Evolutionary conservation across 176 grass and related monocot species (phyloP), one percentile per base, ranked within the genome.

Genomic region (Otatea glauca): DNA sequence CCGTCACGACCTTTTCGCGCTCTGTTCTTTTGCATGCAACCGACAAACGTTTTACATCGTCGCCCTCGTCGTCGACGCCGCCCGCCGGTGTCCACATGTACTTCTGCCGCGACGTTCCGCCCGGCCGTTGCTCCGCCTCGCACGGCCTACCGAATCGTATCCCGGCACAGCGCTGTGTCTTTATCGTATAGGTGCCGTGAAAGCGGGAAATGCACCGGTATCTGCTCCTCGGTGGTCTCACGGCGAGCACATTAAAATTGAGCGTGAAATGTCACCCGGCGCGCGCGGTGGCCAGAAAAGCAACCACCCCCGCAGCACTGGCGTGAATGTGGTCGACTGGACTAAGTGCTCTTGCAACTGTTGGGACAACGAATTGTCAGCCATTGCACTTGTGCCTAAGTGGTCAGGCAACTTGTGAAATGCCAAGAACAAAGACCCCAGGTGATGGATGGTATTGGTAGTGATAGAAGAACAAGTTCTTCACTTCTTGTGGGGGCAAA

Each of bases 271-370:
- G 59, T 3, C 56, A 83, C 42, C 42, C n/a, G 53, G 45, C 6
- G 59, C 18, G 67, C 34, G 45, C 51, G 18, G 43, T 34, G 78
- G 66, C 25, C 65, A 65, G 83, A 58, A 66, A 83, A 13, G 37
- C 66, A 83, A 58, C 83, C 12, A 72, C 88, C 88, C 37, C 13
- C 72, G 66, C 77, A 50, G 44, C 78, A 62, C n/a, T n/a, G n/a
- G n/a, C n/a, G n/a, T n/a, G n/a, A n/a, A n/a, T n/a, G n/a, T n/a
- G n/a, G n/a, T n/a, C n/a, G n/a, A n/a, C n/a, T n/a, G n/a, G n/a
- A n/a, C n/a, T n/a, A n/a, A n/a, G n/a, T n/a, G 72, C 17, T 13
- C 1, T 65, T 20, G 56, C 68, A 38, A 35, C 32, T 20, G 17
- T 17, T 4, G 54, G 41, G 44, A 0, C 25, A 69, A 24, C 53